These are phyloP conservation scores for Solanum lycopersicoides DNA, from an alignment of 257 asterid species.

Conservation along the genomic window DNA sequence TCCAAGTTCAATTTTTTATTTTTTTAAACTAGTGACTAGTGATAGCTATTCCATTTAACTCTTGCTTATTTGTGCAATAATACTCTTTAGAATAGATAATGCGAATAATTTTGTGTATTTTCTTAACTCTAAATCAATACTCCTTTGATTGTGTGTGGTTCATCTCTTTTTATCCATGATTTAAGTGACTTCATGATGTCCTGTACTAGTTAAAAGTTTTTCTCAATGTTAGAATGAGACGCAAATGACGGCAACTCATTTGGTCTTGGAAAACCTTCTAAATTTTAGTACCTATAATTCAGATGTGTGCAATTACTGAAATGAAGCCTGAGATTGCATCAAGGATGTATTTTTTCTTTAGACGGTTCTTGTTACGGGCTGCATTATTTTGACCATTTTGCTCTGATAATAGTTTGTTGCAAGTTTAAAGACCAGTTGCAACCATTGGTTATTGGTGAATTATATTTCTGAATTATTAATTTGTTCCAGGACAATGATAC, in stretches of 20 bases:
- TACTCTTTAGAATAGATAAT: background rate
- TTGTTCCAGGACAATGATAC: slow-evolving; percentile 64
- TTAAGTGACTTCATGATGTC: background rate
- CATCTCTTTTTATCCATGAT: background rate
- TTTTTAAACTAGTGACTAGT: background rate
- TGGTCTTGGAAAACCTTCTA: background rate
- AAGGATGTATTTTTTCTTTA: background rate
- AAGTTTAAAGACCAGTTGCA: background rate
- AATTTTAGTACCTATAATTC: background rate
- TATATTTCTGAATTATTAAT: background rate
- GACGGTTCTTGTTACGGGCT: background rate
- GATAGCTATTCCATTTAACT: background rate
- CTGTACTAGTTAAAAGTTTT: background rate
- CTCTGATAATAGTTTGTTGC: background rate
- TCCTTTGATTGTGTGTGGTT: background rate
- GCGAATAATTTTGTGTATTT: background rate
- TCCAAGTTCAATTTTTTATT: background rate
- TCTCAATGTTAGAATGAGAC: background rate
- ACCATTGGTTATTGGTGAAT: background rate
- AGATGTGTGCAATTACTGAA: background rate
- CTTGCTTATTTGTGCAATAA: background rate
- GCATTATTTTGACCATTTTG: background rate
- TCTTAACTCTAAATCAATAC: background rate
- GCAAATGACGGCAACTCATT: background rate
- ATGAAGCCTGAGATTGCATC: background rate